Evolutionary conservation across 495 filamentous ascomycete species (phyloP), one percentile per base, ranked within the genome.

Genomic region (Trypethelium eluteriae): DNA sequence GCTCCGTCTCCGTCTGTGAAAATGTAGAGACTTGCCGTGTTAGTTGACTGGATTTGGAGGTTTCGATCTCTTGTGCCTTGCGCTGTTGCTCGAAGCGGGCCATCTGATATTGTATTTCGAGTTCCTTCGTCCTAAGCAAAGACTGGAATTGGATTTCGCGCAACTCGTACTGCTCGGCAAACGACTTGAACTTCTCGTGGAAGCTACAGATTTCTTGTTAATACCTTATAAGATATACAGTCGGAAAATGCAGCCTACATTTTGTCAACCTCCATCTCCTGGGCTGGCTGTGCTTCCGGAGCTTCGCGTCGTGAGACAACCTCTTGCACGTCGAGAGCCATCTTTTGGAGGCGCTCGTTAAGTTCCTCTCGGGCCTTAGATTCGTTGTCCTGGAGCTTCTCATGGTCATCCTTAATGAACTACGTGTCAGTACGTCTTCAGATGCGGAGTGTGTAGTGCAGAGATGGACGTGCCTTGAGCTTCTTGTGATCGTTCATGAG

Each of bases 401-500:
- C 91, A 73, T 94, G 89, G 70, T 98, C 94, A 73, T 93, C 93
- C 93, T 96, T 77, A 63, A 62, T 6, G 32, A 59, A 9, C 18
- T 7, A 59, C n/a, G 14, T 63, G 63, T 72, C 62, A 72, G 69
- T 38, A 63, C 32, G 46, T 38, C 66, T 36, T 59, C 57, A 38
- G 18, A 77, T 59, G 53, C 32, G 10, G 34, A 36, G 11, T 3
- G 36, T 14, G 32, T 35, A 59, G 10, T 7, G 10, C 9, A 14
- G 32, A 14, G 6, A 32, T 9, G 25, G 7, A 14, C 18, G 18
- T 59, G 96, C 93, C 88, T 98, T 98, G 18, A 98, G 82, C 75
- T 93, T 91, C 75, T 98, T 97, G 76, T 98, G 98, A 74, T 98
- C 95, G 72, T 91, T 89, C 50, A 93, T 92, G 41, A 97, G 80